Conservation (phyloP, 768 basidiomycete species). For the Lactarius indigo region DNA sequence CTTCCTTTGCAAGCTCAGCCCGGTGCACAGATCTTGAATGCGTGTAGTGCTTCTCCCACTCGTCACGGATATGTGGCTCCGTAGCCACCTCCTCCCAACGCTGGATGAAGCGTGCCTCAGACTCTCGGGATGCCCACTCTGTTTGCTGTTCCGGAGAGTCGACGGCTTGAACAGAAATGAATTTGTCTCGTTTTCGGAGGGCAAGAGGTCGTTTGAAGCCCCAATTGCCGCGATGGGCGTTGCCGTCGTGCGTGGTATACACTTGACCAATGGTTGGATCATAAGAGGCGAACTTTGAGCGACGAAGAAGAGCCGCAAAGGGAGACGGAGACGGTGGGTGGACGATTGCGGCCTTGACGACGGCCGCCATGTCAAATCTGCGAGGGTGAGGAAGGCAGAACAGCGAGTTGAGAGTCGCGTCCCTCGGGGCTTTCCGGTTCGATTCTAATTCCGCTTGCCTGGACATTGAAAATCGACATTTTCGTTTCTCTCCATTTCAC, state of each 20-base stretch:
- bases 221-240: slow-evolving; percentile 76
- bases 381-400: neutral
- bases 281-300: slow-evolving; percentile 78
- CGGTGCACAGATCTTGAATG: slow-evolving; percentile 8
- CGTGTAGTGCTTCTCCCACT: slow-evolving; percentile 37
- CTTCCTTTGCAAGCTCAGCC: slow-evolving; percentile 19
- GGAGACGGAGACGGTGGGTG: slow-evolving; percentile 49
- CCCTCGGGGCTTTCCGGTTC: slow-evolving; percentile 9
- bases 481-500: slow-evolving; percentile 33
- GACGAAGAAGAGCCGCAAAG: slow-evolving; percentile 73
- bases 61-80: slow-evolving; percentile 32
- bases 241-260: slow-evolving; percentile 65
- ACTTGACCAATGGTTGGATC: slow-evolving; percentile 76
- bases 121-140: slow-evolving; percentile 69
- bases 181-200: slow-evolving; percentile 57
- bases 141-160: slow-evolving; percentile 74
- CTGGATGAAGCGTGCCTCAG: slow-evolving; percentile 62
- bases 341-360: slow-evolving; percentile 14
- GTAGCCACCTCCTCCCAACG: slow-evolving; percentile 62
- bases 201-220: slow-evolving; percentile 82
- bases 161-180: slow-evolving; percentile 61
- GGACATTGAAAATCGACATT: neutral
- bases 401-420: neutral
- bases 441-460: slow-evolving; percentile 8
- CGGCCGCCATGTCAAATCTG: slow-evolving; percentile 16